phyloP scores from a whole-genome alignment of 2,329 filamentous ascomycete species.

The Cladophialophora psammophila region DNA sequence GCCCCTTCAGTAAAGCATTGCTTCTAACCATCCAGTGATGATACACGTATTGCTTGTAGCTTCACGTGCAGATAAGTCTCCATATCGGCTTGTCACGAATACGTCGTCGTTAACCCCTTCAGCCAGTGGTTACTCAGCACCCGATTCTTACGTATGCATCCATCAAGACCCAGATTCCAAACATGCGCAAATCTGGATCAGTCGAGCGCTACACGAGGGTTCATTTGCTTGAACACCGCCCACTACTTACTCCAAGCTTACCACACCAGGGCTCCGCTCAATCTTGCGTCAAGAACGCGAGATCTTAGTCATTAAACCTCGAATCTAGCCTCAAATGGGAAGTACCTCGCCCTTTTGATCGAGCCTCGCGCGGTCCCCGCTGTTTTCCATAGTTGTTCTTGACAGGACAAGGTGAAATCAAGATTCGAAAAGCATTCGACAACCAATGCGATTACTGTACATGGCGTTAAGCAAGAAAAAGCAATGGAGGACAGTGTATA shows the following conservation, averaged over 20 bases:
- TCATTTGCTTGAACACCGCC: constrained; percentile 14
- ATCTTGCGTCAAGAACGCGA: not conserved
- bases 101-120: constrained; percentile 8
- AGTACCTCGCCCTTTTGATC: constrained; percentile 12
- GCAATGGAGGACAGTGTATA: not conserved
- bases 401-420: not conserved
- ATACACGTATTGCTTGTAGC: not conserved
- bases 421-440: not conserved
- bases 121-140: constrained; percentile 19
- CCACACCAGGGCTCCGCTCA: constrained; percentile 14
- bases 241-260: constrained; percentile 12
- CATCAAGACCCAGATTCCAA: not conserved
- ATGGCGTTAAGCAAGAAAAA: not conserved
- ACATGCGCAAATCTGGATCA: constrained; percentile 11
- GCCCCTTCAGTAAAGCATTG: not conserved
- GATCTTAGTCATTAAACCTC: constrained; percentile 15
- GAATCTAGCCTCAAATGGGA: constrained; percentile 11
- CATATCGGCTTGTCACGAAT: not conserved
- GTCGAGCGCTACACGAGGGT: constrained; percentile 14
- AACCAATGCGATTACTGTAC: constrained; percentile 10
- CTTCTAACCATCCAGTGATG: not conserved
- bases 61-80: not conserved
- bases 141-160: constrained; percentile 18
- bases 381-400: not conserved
- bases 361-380: not conserved